Percentiles rank a stretch among this genome's conserved stretches.
phyloP scores from a whole-genome alignment of 768 basidiomycete genomes.

The Lactarius tabidus region DNA sequence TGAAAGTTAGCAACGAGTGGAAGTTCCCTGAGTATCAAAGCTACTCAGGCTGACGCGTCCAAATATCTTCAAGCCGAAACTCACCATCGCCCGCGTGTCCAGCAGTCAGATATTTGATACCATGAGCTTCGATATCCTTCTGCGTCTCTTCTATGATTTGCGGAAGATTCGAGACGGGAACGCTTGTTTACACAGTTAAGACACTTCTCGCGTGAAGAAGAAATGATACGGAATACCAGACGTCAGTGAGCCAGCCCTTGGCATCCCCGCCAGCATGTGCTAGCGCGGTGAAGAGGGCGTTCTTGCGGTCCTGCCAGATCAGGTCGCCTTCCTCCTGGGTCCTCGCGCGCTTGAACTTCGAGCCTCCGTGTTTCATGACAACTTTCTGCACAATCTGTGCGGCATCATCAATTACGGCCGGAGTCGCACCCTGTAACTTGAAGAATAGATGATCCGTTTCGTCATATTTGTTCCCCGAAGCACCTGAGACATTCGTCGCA shows the following conservation, averaged over 20 bases:
- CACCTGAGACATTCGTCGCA: constrained; percentile 15
- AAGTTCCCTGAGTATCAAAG: constrained; percentile 40
- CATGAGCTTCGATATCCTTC: constrained; percentile 41
- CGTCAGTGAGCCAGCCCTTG: constrained; percentile 85
- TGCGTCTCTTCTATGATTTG: constrained; percentile 40
- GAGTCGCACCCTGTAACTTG: constrained; percentile 77
- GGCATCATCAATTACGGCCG: constrained; percentile 51
- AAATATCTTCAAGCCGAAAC: constrained; percentile 27
- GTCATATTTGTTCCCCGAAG: constrained; percentile 1
- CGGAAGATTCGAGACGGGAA: constrained; percentile 36
- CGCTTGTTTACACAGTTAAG: constrained; percentile 24
- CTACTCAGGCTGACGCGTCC: neutral
- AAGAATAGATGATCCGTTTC: constrained; percentile 74
- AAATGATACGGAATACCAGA: constrained; percentile 52
- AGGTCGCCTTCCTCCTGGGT: constrained; percentile 71
- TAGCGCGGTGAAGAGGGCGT: constrained; percentile 69
- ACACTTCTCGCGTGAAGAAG: neutral
- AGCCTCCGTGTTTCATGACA: constrained; percentile 57
- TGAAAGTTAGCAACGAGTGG: constrained; percentile 53
- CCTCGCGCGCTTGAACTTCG: constrained; percentile 65
- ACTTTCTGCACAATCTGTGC: constrained; percentile 57
- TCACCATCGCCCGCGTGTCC: constrained; percentile 43
- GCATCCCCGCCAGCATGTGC: constrained; percentile 60
- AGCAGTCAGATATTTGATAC: constrained; percentile 42
- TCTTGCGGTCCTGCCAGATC: constrained; percentile 85